A percentile compares a stretch with the other conserved stretches of the same genome.
Evolutionary conservation across 805 yeast genomes (phyloP).

Genomic region (Lachancea sp.): DNA sequence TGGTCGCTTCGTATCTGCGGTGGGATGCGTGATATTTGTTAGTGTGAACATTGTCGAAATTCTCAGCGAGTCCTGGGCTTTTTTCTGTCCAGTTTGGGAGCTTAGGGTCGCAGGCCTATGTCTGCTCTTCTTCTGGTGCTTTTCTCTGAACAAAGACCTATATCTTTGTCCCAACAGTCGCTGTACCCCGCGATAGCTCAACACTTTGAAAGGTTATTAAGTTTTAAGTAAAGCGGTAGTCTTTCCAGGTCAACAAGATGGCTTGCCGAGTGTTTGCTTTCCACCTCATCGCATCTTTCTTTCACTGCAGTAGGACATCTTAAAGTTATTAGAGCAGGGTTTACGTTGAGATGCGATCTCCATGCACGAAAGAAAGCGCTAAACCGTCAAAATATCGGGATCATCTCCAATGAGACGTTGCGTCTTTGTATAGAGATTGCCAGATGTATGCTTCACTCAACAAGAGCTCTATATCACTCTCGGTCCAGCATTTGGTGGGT

Average conservation of each 20-base stretch:
- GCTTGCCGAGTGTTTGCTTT: not conserved
- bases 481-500: slow-evolving; percentile 81
- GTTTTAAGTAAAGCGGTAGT: not conserved
- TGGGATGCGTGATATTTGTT: slow-evolving; percentile 52
- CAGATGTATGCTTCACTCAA: slow-evolving; percentile 94
- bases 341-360: not conserved
- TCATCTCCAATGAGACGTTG: slow-evolving; percentile 71
- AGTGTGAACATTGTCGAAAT: slow-evolving; percentile 40
- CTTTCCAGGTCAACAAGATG: not conserved
- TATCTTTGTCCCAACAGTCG: not conserved
- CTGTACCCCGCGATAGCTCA: not conserved
- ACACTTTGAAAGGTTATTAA: slow-evolving; percentile 1
- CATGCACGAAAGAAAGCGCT: not conserved
- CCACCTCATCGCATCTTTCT: not conserved
- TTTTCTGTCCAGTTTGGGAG: not conserved
- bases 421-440: slow-evolving; percentile 89
- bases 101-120: not conserved
- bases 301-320: not conserved
- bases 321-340: not conserved
- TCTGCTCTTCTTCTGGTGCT: not conserved
- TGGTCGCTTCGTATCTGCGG: slow-evolving; percentile 55
- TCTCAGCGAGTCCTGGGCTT: not conserved
- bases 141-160: not conserved
- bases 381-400: not conserved
- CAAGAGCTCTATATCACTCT: slow-evolving; percentile 83